Base-by-base conservation (phyloP, 768 basidiomycete species). In the Phlegmacium glaucopus region DNA sequence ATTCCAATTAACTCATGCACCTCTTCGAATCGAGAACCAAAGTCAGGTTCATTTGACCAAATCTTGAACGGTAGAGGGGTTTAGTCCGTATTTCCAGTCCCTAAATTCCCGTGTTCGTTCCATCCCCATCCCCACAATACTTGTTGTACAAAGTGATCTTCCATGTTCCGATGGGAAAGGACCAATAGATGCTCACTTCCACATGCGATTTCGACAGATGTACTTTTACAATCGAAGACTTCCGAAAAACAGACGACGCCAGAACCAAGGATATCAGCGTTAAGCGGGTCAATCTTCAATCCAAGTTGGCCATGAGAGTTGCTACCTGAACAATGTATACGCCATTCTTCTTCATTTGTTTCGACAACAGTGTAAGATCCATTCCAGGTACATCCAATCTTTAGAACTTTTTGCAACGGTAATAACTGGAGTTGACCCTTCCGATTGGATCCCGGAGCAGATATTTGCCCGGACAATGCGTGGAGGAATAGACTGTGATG, bases 81-180 rank as follows among this genome's bases (percentile, higher is more conserved):
- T 55, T 93, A 84, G 3, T 72, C 67, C 4, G 78, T 79, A 29
- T 74, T 70, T 0, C 83, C 85, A 17, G 80, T 59, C 0, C 90
- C 93, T 22, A 97, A 72, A 64, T 96, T 98, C 6, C 95, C 95
- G 61, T 97, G 95, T 64, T 98, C 95, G 63, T 97, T 98, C 94
- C 95, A 98, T 0, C 95, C 95, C 90, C 94, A 96, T 0, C 82
- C 89, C 80, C 82, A 89, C 0, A 94, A 76, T 52, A 79, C 18
- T 6, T 42, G n/a, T 10, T 76, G 1, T 56, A 50, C 7, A 44
- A 52, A 8, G 13, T 41, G 8, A 28, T 39, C 42, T 7, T 44
- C 39, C 38, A 37, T 25, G 11, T 29, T 29, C 18, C 12, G 35
- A n/a, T 18, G 39, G 44, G 70, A 45, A 6, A 72, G 55, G 13